Percentiles rank a stretch among this genome's conserved stretches.
These are phyloP conservation scores for Melastoma candidum DNA, from an alignment of 441 rosid genomes.

Conservation along the genomic window DNA sequence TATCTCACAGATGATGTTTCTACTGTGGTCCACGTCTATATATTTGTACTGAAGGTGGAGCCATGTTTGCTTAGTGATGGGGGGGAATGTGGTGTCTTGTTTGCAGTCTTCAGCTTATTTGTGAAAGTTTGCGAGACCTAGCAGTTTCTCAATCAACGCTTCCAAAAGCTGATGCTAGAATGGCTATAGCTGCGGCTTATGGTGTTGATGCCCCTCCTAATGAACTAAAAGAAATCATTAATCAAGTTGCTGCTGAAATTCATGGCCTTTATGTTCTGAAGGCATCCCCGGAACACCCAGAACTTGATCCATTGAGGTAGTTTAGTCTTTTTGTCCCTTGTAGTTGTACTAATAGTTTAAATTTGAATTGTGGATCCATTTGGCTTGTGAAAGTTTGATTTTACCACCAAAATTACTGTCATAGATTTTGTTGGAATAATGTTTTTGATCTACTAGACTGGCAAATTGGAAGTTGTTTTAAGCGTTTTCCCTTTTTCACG, in stretches of 20 bases:
- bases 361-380: too few species aligned
- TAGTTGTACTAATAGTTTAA: not conserved
- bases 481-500: too few species aligned
- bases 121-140: conserved; percentile 54
- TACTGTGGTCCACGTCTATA: too few species aligned
- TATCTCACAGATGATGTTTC: not conserved
- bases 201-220: conserved; percentile 54
- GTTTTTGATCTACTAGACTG: too few species aligned
- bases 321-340: not conserved
- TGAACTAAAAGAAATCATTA: conserved; percentile 45
- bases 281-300: conserved; percentile 68
- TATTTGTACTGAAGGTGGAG: too few species aligned
- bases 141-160: conserved; percentile 49
- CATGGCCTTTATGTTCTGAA: conserved; percentile 51
- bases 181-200: conserved; percentile 40
- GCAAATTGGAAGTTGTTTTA: too few species aligned
- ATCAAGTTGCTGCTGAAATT: conserved; percentile 47
- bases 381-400: too few species aligned
- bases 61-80: not conserved
- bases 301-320: conserved; percentile 62
- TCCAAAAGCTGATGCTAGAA: conserved; percentile 64
- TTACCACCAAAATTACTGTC: too few species aligned
- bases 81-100: conserved; percentile 5
- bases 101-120: conserved; percentile 52
- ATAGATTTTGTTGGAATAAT: too few species aligned